A percentile compares a stretch with the other conserved stretches of the same genome.
These are phyloP conservation scores for Hypericum androsaemum DNA, from an alignment of 345 rosid species.

Conservation along the genomic window DNA sequence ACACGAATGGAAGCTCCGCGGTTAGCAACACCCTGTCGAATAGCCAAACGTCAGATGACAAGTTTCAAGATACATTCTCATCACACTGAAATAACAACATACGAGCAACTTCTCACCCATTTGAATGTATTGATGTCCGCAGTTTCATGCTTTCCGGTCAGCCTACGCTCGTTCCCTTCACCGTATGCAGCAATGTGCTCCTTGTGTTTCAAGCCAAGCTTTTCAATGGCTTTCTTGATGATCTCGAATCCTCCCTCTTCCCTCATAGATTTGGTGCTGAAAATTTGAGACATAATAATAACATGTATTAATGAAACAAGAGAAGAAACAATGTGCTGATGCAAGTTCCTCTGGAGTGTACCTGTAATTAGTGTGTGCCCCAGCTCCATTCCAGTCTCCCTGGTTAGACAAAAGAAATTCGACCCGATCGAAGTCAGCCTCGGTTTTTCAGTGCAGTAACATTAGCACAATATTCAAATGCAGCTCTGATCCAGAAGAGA, in stretches of 20 bases:
- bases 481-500: not conserved
- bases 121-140: slow-evolving; percentile 17
- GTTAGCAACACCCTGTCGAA: slow-evolving; percentile 11
- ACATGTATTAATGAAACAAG: too few relatives aligned
- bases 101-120: slow-evolving; percentile 7
- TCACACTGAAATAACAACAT: not conserved
- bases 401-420: not conserved
- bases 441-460: too few relatives aligned
- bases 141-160: slow-evolving; percentile 18
- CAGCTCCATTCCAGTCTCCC: slow-evolving; percentile 25
- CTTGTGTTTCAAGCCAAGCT: slow-evolving; percentile 9
- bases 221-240: slow-evolving; percentile 19
- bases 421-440: too few relatives aligned
- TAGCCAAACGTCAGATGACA: not conserved
- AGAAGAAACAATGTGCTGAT: too few relatives aligned
- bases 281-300: not conserved
- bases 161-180: slow-evolving; percentile 17
- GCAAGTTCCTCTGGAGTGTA: too few relatives aligned
- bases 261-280: slow-evolving; percentile 23
- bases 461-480: too few relatives aligned
- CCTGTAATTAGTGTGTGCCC: slow-evolving; percentile 22
- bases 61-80: not conserved
- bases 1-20: slow-evolving; percentile 16
- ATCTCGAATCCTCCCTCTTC: slow-evolving; percentile 9
- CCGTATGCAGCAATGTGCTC: slow-evolving; percentile 19